Evolutionary conservation across 1,139 yeast genomes (phyloP).

Genomic region (Candida labiduridarum): DNA sequence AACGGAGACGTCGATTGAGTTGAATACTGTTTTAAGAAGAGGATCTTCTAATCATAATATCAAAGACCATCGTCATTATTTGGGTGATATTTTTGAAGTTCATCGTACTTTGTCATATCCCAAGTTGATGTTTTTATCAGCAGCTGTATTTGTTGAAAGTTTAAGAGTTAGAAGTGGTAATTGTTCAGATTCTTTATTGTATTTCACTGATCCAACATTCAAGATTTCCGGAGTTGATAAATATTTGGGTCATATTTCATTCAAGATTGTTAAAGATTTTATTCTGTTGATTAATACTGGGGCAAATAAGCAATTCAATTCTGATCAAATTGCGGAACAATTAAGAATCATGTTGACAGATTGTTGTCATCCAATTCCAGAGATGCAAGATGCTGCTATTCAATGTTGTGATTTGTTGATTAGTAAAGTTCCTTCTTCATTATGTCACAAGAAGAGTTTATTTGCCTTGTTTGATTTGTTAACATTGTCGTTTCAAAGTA

Average conservation of each 20-base stretch:
- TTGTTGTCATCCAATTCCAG: conserved; percentile 77
- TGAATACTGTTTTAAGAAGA: conserved; percentile 87
- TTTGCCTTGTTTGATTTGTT: conserved; percentile 81
- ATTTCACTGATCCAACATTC: conserved; percentile 86
- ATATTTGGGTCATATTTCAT: conserved; percentile 66
- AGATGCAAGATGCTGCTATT: conserved; percentile 79
- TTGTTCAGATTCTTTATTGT: conserved; percentile 71
- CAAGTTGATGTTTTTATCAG: conserved; percentile 85
- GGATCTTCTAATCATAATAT: conserved; percentile 86
- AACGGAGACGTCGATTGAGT: conserved; percentile 88
- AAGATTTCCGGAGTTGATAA: conserved; percentile 72
- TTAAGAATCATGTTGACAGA: conserved; percentile 66
- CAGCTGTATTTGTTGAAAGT: conserved; percentile 77
- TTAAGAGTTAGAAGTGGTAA: conserved; percentile 80
- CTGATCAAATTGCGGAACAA: conserved; percentile 69
- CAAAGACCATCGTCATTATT: conserved; percentile 68
- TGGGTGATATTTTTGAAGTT: conserved; percentile 53
- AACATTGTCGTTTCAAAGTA: conserved; percentile 74
- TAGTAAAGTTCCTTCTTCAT: conserved; percentile 71
- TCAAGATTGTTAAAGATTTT: conserved; percentile 61
- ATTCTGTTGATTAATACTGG: conserved; percentile 48
- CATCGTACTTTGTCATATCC: conserved; percentile 68
- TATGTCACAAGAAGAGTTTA: conserved; percentile 74
- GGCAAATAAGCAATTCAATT: conserved; percentile 52
- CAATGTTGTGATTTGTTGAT: conserved; percentile 76